These are phyloP conservation scores for Stephania yunnanensis DNA, from an alignment of 164 flowering plant species.

Conservation along the genomic window DNA sequence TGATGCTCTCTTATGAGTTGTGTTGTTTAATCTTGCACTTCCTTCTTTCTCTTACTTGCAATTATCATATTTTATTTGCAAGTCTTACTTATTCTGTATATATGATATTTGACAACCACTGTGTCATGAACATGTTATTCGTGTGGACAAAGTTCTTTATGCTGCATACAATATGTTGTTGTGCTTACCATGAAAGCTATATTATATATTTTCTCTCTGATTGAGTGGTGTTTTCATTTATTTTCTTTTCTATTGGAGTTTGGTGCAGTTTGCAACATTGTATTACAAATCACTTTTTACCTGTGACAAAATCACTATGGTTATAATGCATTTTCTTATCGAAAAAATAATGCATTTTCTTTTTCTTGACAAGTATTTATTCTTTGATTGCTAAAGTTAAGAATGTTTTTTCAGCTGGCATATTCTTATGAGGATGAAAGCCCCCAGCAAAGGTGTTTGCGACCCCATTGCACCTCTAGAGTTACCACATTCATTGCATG, in stretches of 20 bases:
- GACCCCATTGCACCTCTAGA: conserved; percentile 87
- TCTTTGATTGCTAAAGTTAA: conserved; percentile 1
- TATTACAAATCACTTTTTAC: not conserved
- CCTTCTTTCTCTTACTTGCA: not conserved
- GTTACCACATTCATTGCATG: conserved; percentile 88
- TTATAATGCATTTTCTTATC: not conserved
- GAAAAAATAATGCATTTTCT: not conserved
- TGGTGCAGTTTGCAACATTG: not conserved
- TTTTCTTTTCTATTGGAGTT: not conserved
- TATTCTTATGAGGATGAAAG: conserved; percentile 78
- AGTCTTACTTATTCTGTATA: no score
- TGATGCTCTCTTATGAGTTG: not conserved
- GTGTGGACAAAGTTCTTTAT: not conserved
- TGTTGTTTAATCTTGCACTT: not conserved
- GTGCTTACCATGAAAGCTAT: not conserved
- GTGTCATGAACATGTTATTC: not conserved
- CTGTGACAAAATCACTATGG: not conserved
- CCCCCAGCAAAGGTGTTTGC: conserved; percentile 56
- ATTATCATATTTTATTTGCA: no score
- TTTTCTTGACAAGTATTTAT: not conserved
- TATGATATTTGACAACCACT: no score
- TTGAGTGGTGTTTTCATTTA: not conserved
- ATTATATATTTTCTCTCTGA: not conserved
- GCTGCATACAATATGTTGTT: not conserved
- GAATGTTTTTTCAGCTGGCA: conserved; percentile 67